phyloP scores from a whole-genome alignment of 2,329 filamentous ascomycete species.

The Remersonia thermophila region DNA sequence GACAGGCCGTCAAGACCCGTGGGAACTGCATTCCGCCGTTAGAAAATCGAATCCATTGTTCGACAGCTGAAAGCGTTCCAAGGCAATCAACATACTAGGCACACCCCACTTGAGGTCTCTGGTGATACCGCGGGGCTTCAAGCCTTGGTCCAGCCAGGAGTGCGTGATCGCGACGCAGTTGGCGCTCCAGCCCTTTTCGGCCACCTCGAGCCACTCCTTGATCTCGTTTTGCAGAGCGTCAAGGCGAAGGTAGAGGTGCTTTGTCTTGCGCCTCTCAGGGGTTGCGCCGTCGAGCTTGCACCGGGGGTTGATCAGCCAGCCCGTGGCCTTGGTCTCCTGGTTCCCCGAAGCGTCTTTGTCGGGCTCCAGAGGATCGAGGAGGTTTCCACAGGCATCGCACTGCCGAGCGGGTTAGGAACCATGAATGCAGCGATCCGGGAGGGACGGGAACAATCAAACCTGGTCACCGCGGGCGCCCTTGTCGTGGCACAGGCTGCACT shows the following conservation, averaged over 20 bases:
- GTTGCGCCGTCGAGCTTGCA: slow-evolving; percentile 85
- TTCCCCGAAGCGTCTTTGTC: slow-evolving; percentile 25
- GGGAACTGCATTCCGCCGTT: slow-evolving; percentile 26
- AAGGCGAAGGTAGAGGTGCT: slow-evolving; percentile 79
- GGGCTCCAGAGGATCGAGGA: slow-evolving; percentile 56
- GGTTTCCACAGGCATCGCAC: slow-evolving; percentile 50
- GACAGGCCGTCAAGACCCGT: slow-evolving; percentile 35
- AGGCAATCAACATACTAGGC: slow-evolving; percentile 20
- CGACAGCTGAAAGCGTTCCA: not conserved
- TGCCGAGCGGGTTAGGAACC: slow-evolving; percentile 3
- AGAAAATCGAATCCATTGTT: not conserved
- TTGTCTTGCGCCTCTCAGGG: slow-evolving; percentile 69
- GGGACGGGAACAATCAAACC: slow-evolving; percentile 5
- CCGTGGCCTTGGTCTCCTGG: slow-evolving; percentile 15
- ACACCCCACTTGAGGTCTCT: slow-evolving; percentile 86
- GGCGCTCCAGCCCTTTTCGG: slow-evolving; percentile 63
- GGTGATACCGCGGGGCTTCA: slow-evolving; percentile 81
- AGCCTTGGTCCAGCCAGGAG: slow-evolving; percentile 70
- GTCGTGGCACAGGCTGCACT: slow-evolving; percentile 62
- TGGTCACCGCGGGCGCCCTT: slow-evolving; percentile 56
- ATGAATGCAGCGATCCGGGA: no score
- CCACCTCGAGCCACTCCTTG: slow-evolving; percentile 62
- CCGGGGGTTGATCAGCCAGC: slow-evolving; percentile 27
- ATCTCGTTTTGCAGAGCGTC: slow-evolving; percentile 72
- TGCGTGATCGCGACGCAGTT: slow-evolving; percentile 68